Base-by-base conservation (phyloP, 2,329 filamentous ascomycete species). In the Epichloe sp. region DNA sequence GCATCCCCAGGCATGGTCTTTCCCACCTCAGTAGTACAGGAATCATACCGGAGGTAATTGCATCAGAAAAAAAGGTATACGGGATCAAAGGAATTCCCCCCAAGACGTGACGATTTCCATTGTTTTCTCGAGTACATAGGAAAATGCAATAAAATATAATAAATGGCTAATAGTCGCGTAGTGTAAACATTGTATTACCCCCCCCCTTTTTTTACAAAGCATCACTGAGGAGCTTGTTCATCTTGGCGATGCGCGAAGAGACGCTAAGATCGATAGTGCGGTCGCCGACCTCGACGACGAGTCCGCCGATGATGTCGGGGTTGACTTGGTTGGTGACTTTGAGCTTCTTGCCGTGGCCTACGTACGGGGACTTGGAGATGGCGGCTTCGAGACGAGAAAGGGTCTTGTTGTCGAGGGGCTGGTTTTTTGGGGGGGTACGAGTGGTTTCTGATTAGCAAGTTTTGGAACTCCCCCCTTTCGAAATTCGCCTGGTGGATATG, bases 191-290 rank as follows among this genome's bases (percentile, higher is more conserved):
- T 48, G 8, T 19, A 55, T 58, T 7, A 0, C 23, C 53, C 59
- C 57, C 51, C 43, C 57, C 1, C 6, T 57, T 53, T 50, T 57
- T 89, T 87, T 95, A 98, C 86, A 98, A 78, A 72, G 85, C 80
- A 75, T 98, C 93, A 62, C 80, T 90, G 68, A 98, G 86, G 70
- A 95, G 84, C 85, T 97, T 98, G 88, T 98, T 98, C 82, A 98
- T 88, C 83, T 89, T 95, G 70, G 87, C 80, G 72, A 98, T 85
- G 80, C 91, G 94, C 69, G 86, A 78, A 47, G 91, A 91, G 65
- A 98, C 90, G 73, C 86, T 93, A 62, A 96, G 85, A 74, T 98
- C 93, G 68, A 98, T 95, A 70, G 91, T 97, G 68, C 91, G 86
- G 79, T 97, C 91, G 65, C 90, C 91, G 61, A 97, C 86, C 76